Evolutionary conservation across 139 green algal genomes (phyloP), one percentile per base, ranked within the genome.

Genomic region (Coelastrella sp.): DNA sequence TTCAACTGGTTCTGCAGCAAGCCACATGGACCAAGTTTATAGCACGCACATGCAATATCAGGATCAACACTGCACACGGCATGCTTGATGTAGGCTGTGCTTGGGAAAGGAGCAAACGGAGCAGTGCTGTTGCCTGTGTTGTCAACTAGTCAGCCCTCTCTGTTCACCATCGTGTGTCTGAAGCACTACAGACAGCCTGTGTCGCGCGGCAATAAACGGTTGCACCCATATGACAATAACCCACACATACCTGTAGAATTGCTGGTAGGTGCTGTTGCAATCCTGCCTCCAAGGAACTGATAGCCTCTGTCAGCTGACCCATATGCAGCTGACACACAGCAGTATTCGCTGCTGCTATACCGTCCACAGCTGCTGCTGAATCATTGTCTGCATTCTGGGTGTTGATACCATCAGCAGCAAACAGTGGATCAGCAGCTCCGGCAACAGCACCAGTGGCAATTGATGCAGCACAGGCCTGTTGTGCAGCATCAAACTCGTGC

Each of bases 261-360:
- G 24, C 59, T 75, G 49, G 20, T n/a, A 22, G 58, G n/a, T 86
- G 27, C 59, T 86, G 80, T 59, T 60, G 59, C 59, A 86, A 25
- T 20, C 80, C 80, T 22, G 80, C 80, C n/a, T 86, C 80, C 80
- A 86, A n/a, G 59, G 58, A 56, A 70, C 80, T 86, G 80, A 86
- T 86, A 8, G 80, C 80, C 59, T 86, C 80, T 6, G 80, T 86
- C 59, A 86, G 60, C 80, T 86, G 80, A 19, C 80, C 80, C 59
- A 74, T 73, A 56, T 86, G 80, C 80, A 86, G 58, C 80, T 74
- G 59, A 24, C 80, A 86, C 17, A 86, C 59, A 58, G 80, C 80
- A 74, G n/a, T 59, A 15, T 86, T 86, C n/a, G 80, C 9, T 19
- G 25, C 58, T 10, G 80, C 59, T 7, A 86, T 22, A 11, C 80